Percentiles rank a stretch among this genome's conserved stretches.
phyloP scores from a whole-genome alignment of 2,329 filamentous ascomycete genomes.

The Exophiala sp. region DNA sequence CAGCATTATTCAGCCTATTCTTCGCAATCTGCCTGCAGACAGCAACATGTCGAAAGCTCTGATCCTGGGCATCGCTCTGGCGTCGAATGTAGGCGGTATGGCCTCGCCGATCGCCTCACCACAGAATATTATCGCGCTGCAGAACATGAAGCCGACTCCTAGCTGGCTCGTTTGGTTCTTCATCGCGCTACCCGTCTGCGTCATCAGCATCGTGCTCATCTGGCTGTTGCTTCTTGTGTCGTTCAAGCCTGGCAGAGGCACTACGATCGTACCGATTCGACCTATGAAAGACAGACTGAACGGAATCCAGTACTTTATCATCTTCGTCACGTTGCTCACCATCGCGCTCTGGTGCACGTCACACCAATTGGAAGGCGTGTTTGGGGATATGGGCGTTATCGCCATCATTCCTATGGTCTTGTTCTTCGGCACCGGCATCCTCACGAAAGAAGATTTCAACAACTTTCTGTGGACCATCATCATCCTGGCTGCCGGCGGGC shows the following conservation, averaged over 20 bases:
- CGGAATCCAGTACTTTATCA: conserved; percentile 90
- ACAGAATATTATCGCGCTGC: conserved; percentile 92
- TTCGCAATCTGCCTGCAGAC: conserved; percentile 85
- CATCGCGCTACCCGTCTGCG: conserved; percentile 85
- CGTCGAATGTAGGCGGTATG: conserved; percentile 93
- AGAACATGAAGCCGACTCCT: conserved; percentile 89
- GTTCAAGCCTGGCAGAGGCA: conserved; percentile 80
- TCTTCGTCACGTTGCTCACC: conserved; percentile 73
- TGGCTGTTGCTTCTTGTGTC: conserved; percentile 82
- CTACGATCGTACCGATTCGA: conserved; percentile 86
- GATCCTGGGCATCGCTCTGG: conserved; percentile 89
- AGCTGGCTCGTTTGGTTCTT: conserved; percentile 98
- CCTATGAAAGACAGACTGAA: conserved; percentile 85
- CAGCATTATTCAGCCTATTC: conserved; percentile 94
- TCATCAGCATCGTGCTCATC: conserved; percentile 81
- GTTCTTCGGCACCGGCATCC: conserved; percentile 93
- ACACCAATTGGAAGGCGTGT: conserved; percentile 79
- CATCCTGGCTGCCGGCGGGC: conserved; percentile 88
- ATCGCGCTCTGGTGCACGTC: conserved; percentile 90
- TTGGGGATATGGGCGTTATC: conserved; percentile 97
- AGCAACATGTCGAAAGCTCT: conserved; percentile 93
- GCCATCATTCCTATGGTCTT: conserved; percentile 93
- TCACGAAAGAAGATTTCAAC: conserved; percentile 99
- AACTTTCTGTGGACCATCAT: conserved; percentile 99
- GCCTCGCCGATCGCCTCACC: conserved; percentile 95